Evolutionary conservation across 2,329 filamentous ascomycete genomes (phyloP), one percentile per base, ranked within the genome.

Genomic region (Dothideomycetes sp.): DNA sequence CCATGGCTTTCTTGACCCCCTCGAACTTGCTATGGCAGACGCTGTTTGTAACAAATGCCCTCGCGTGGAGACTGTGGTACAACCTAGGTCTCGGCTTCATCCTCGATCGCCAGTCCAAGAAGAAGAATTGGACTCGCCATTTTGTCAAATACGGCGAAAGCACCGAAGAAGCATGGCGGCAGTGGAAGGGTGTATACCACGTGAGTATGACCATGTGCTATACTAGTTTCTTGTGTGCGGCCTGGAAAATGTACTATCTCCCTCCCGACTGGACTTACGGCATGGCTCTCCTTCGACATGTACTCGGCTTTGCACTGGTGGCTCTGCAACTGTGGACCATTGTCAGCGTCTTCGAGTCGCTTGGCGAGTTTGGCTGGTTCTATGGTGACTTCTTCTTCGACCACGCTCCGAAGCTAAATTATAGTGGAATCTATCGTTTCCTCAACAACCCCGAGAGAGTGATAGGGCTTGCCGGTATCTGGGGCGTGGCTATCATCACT

Each of bases 311-410:
- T 36, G 77, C 83, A 38, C 68, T 96, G 47, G 78, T 96, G 43
- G 79, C 82, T 9, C 72, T 98, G 37, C 91, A 98, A 55, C 63
- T 93, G 14, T 98, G 91, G 91, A 94, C 88, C 1, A 81, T 86
- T 2, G 70, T 84, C 48, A 95, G 87, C 59, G 88, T 96, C 49
- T 94, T 96, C 59, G 87, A 95, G 37, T 93, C 86, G 2, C 76
- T 98, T 0, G 91, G 91, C 41, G 91, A 98, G 56, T 98, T 96
- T 54, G 91, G 91, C 52, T 98, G 89, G 89, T 96, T 96, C 69
- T 96, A 88, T 55, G 91, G 91, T 14, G 91, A 98, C 58, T 98
- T 96, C 68, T 96, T 98, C 70, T 95, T 91, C 57, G 86, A 95
- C 45, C 81, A 85, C 34, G 77, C 80, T 9, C 81, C 81, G 10